These are phyloP conservation scores for Lipomyces starkeyi DNA, from an alignment of 805 yeast genomes.

Conservation along the genomic window DNA sequence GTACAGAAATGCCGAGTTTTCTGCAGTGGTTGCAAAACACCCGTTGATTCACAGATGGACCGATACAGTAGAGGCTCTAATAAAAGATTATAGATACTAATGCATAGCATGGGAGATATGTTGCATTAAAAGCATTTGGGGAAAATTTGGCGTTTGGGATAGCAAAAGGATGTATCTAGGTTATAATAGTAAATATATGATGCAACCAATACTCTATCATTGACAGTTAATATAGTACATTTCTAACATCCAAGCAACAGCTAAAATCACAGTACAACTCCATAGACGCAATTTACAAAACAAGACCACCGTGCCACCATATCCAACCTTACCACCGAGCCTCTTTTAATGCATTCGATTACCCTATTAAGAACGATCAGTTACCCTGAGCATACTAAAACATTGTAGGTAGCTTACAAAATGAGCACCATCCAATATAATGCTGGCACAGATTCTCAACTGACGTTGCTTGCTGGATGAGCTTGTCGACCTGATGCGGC, in stretches of 20 bases:
- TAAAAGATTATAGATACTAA: not conserved
- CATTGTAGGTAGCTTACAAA: conserved; percentile 56
- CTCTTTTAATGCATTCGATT: not conserved
- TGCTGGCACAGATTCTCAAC: conserved; percentile 96
- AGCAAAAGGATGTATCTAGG: not conserved
- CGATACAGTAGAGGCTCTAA: conserved; percentile 30
- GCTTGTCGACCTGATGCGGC: conserved; percentile 87
- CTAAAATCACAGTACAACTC: not conserved
- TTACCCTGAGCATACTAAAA: not conserved
- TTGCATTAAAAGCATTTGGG: not conserved
- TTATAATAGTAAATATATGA: not conserved
- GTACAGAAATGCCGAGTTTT: not conserved
- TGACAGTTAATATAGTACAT: not conserved
- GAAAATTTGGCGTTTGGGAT: not conserved
- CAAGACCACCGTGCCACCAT: not conserved
- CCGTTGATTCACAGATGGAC: conserved; percentile 58
- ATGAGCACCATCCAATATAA: conserved; percentile 98
- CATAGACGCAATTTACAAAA: not conserved
- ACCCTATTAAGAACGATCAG: not conserved
- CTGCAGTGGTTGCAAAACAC: conserved; percentile 44
- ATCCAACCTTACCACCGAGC: not conserved
- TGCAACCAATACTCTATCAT: conserved; percentile 2
- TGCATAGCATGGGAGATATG: not conserved
- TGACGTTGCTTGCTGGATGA: conserved; percentile 95
- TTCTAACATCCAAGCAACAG: not conserved